Conservation (phyloP, 208 protist genomes). For the Trypanosomatidae sp. region DNA sequence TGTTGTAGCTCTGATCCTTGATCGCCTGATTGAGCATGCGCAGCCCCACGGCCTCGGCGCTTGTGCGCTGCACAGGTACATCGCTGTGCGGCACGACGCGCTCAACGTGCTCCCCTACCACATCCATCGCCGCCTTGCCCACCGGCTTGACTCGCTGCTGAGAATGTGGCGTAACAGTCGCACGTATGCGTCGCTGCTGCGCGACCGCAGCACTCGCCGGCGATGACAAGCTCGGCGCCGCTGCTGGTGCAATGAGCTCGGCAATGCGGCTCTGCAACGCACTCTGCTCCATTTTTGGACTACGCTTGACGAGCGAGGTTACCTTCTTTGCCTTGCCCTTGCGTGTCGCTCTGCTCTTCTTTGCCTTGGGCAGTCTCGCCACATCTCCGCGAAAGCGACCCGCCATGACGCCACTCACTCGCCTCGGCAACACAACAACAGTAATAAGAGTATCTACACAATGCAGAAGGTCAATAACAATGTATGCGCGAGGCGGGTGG, state of each 20-base stretch:
- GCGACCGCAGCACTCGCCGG: not conserved
- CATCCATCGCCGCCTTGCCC: slow-evolving; percentile 46
- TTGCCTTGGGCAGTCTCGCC: slow-evolving; percentile 42
- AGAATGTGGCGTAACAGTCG: too few species aligned
- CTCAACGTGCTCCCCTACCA: slow-evolving; percentile 32
- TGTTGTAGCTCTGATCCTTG: slow-evolving; percentile 66
- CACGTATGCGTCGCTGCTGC: too few species aligned
- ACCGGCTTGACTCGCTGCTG: too few species aligned
- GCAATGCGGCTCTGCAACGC: slow-evolving; percentile 49
- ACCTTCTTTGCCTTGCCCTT: slow-evolving; percentile 35
- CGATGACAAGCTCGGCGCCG: not conserved
- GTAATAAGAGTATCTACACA: too few species aligned
- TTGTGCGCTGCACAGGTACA: slow-evolving; percentile 20
- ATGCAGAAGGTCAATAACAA: too few species aligned
- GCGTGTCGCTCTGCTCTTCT: slow-evolving; percentile 31
- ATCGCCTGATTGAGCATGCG: slow-evolving; percentile 63
- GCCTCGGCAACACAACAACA: too few species aligned
- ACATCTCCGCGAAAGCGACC: slow-evolving; percentile 70
- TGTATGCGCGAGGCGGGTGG: too few species aligned
- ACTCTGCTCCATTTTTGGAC: slow-evolving; percentile 37
- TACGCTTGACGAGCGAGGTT: slow-evolving; percentile 54
- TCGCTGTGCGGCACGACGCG: slow-evolving; percentile 10
- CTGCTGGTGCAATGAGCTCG: slow-evolving; percentile 17
- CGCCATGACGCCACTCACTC: slow-evolving; percentile 36
- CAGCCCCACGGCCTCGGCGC: slow-evolving; percentile 48